Percentiles rank a stretch among this genome's conserved stretches.
Evolutionary conservation across 2,329 filamentous ascomycete species (phyloP).

Genomic region (Penicillium sp.): DNA sequence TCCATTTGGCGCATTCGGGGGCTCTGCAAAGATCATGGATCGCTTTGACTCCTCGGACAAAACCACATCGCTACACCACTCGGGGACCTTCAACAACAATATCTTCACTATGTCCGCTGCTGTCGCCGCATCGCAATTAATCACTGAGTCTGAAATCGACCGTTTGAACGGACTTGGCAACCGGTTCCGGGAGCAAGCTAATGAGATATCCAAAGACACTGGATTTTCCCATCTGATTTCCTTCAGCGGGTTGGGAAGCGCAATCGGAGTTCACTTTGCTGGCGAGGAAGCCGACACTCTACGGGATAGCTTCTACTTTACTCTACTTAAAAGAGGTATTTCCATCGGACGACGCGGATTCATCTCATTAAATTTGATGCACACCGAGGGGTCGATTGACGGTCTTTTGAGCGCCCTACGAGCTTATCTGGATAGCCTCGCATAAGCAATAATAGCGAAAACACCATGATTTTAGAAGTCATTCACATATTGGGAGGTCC

Average conservation of each 20-base stretch:
- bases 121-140: neutral
- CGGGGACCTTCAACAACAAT: neutral
- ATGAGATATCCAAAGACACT: neutral
- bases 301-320: neutral
- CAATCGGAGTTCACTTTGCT: neutral
- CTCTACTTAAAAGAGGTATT: neutral
- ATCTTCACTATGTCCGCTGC: neutral
- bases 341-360: neutral
- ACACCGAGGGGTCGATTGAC: neutral
- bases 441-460: too few relatives aligned
- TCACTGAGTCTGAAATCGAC: neutral
- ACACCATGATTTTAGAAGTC: too few relatives aligned
- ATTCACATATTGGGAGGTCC: too few relatives aligned
- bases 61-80: neutral
- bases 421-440: too few relatives aligned
- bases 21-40: neutral
- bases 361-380: neutral
- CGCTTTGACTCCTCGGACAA: neutral
- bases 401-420: too few relatives aligned
- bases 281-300: neutral
- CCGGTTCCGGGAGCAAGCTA: neutral
- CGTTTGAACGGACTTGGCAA: neutral
- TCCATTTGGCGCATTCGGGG: neutral
- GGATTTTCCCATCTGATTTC: neutral
- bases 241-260: neutral